Percentiles rank a stretch among this genome's conserved stretches.
phyloP scores from a whole-genome alignment of 306 rosid species.

The Luffa aegyptiaca region DNA sequence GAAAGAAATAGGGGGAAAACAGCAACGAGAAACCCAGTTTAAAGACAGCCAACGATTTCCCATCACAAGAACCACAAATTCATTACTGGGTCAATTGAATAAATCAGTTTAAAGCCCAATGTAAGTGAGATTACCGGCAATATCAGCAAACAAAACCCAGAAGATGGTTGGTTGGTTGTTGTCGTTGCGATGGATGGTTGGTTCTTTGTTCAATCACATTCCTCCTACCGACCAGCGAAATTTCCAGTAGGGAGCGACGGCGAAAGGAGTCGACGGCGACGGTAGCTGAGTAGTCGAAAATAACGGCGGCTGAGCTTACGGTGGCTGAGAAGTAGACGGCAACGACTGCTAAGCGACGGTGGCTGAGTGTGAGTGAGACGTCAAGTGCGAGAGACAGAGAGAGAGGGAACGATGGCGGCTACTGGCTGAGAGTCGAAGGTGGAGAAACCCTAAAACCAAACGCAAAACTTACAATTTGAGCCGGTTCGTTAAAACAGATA shows the following conservation, averaged over 20 bases:
- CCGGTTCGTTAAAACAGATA: too few relatives aligned
- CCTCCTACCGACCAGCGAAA: neutral
- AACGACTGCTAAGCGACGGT: neutral
- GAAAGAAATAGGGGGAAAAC: too few relatives aligned
- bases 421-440: neutral
- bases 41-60: neutral
- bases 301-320: too few relatives aligned
- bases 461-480: neutral
- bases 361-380: neutral
- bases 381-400: neutral
- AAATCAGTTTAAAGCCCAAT: neutral
- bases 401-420: neutral
- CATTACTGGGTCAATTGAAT: neutral
- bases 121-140: neutral
- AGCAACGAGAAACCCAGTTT: constrained; percentile 12
- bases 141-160: neutral
- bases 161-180: neutral
- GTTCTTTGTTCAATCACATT: neutral
- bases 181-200: neutral
- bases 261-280: too few relatives aligned
- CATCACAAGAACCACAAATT: neutral
- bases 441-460: neutral
- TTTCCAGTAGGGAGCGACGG: too few relatives aligned
- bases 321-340: too few relatives aligned
- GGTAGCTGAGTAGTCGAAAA: too few relatives aligned